Percentiles rank a stretch among this genome's conserved stretches.
Conservation (phyloP, 2,329 filamentous ascomycete genomes). For the Zymoseptoria tritici region DNA sequence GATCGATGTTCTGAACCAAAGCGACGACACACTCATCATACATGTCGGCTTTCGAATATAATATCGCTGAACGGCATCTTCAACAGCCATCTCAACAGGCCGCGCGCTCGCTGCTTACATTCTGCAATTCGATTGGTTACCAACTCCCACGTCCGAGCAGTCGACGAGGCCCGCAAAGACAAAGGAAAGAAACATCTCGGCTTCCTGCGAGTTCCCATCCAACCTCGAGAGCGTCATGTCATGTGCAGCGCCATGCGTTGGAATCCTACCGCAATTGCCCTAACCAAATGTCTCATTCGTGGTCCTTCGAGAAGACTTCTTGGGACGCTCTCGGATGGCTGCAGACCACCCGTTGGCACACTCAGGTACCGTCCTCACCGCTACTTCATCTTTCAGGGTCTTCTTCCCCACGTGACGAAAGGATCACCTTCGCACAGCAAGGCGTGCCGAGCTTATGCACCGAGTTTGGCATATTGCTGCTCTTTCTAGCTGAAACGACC, state of each 20-base stretch:
- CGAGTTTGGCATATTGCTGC: not conserved
- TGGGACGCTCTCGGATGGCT: slow-evolving; percentile 21
- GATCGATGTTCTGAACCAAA: not conserved
- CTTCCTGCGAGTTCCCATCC: not conserved
- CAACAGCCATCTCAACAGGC: not conserved
- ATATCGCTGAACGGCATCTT: not conserved
- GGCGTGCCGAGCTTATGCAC: slow-evolving; percentile 9
- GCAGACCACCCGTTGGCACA: slow-evolving; percentile 22
- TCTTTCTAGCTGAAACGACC: not conserved
- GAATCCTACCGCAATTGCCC: slow-evolving; percentile 10
- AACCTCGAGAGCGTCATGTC: slow-evolving; percentile 4
- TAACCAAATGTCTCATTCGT: slow-evolving; percentile 20
- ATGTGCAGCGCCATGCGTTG: slow-evolving; percentile 16
- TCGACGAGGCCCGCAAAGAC: slow-evolving; percentile 6
- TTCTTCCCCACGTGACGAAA: slow-evolving; percentile 6
- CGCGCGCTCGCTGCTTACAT: slow-evolving; percentile 1
- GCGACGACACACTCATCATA: not conserved
- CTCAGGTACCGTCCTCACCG: slow-evolving; percentile 23
- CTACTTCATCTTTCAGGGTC: slow-evolving; percentile 16
- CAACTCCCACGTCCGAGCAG: not conserved
- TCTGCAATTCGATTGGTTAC: slow-evolving; percentile 8
- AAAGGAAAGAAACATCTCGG: not conserved
- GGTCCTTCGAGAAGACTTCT: slow-evolving; percentile 22
- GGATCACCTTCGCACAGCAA: slow-evolving; percentile 4
- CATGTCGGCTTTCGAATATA: not conserved